Conservation (phyloP, 73 alveolate species). For the Tetrahymena borealis region DNA sequence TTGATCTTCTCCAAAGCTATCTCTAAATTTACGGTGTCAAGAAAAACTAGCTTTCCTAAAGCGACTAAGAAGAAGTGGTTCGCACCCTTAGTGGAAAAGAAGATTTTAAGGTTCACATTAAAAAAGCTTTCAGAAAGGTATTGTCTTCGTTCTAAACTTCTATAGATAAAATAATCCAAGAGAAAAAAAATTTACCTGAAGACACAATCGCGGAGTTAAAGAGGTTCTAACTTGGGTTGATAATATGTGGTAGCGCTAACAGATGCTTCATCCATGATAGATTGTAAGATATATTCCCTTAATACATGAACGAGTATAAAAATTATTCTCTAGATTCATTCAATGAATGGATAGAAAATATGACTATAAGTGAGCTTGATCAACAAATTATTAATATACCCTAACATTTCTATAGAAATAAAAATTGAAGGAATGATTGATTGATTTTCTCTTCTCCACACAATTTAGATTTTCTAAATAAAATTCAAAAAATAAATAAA, state of each 20-base stretch:
- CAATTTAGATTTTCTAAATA: no score
- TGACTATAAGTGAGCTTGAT: neutral
- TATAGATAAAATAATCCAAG: neutral
- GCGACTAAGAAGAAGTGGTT: neutral
- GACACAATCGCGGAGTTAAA: neutral
- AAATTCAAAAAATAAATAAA: no score
- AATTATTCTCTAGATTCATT: neutral
- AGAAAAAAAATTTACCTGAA: neutral
- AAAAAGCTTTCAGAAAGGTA: neutral
- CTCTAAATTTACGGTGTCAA: neutral
- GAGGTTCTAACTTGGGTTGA: neutral
- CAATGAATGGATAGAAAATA: neutral
- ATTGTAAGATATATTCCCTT: neutral
- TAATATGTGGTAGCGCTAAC: neutral
- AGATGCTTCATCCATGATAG: neutral
- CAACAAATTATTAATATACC: neutral
- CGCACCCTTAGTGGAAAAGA: neutral
- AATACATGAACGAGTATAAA: neutral
- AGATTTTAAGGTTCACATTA: neutral
- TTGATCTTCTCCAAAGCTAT: neutral
- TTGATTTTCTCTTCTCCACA: no score
- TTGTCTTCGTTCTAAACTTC: neutral
- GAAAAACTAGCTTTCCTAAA: neutral
- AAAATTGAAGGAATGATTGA: neutral
- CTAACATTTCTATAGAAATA: neutral